Base-by-base conservation (phyloP, 2,329 filamentous ascomycete genomes). In the Akanthomyces muscarius region DNA sequence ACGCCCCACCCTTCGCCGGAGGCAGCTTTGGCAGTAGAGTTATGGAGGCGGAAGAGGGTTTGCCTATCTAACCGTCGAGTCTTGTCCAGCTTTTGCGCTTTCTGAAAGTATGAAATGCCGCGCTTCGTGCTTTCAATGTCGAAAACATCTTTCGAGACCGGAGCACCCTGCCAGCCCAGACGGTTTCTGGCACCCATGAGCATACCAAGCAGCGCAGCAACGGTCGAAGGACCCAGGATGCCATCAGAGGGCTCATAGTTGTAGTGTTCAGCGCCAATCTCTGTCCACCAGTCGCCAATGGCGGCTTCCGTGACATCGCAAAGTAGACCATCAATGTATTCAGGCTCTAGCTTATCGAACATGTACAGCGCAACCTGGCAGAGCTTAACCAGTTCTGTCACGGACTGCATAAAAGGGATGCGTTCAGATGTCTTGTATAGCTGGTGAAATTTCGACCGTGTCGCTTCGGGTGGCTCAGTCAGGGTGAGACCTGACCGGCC, bases 251-350 rank as follows among this genome's bases (percentile, higher is more conserved):
- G 94, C 74, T 98, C 95, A 41, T 92, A 86, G 62, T 94, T 96
- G 79, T 94, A 97, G 71, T 95, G 89, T 68, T 98, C 94, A 0
- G 88, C 89, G 1, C 95, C 95, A 64, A 97, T 89, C 70, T 97
- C 91, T 1, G 90, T 88, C 95, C 95, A 98, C 95, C 95, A 99
- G 73, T 97, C 91, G 65, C 88, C 89, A 69, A 98, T 87, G 1
- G 93, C 92, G 65, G 84, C 88, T 74, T 99, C 95, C 0, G 95
- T 98, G 50, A 95, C 82, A 76, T 99, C 95, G 73, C 95, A 99
- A 3, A 99, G 83, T 28, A 97, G 78, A 0, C 95, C 95, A 71
- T 99, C 95, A 8, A 91, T 90, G 72, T 96, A 98, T 67, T 93
- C 90, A 36, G 89, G 84, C n/a, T 91, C 88, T 6, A 98, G 80